A percentile compares a stretch with the other conserved stretches of the same genome.
Evolutionary conservation across 306 rosid species (phyloP).

Genomic region (Fragaria iinumae): DNA sequence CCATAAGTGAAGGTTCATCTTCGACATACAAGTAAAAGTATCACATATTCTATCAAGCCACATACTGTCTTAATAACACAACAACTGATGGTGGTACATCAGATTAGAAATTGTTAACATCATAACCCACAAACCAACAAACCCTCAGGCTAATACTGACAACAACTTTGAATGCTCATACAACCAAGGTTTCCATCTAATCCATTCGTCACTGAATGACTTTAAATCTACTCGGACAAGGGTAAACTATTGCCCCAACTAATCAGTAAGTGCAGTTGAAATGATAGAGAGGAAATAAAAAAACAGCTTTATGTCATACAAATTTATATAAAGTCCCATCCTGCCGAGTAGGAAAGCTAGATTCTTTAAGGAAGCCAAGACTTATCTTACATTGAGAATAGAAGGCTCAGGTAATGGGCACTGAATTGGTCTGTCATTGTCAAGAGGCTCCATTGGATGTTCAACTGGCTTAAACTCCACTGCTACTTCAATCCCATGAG

Average conservation of each 20-base stretch:
- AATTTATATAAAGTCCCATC: background rate
- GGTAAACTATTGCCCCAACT: background rate
- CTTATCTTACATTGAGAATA: slow-evolving; percentile 73
- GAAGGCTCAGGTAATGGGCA: slow-evolving; percentile 95
- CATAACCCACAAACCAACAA: background rate
- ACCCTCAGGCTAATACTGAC: background rate
- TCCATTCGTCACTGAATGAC: background rate
- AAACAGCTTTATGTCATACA: background rate
- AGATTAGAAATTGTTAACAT: background rate
- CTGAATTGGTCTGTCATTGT: slow-evolving; percentile 75
- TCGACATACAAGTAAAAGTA: background rate
- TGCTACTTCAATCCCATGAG: slow-evolving; percentile 92
- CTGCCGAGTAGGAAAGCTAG: background rate
- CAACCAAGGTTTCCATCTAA: background rate
- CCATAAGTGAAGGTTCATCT: background rate
- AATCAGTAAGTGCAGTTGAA: background rate
- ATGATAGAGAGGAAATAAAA: background rate
- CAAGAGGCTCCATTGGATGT: slow-evolving; percentile 84
- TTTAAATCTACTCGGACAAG: background rate
- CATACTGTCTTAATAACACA: background rate
- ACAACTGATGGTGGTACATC: background rate
- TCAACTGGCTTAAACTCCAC: slow-evolving; percentile 95
- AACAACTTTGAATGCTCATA: background rate
- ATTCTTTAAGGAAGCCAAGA: slow-evolving; percentile 14
- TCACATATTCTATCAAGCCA: background rate